phyloP scores from a whole-genome alignment of 1,139 yeast genomes.

The Tardiomyces digboiensis region DNA sequence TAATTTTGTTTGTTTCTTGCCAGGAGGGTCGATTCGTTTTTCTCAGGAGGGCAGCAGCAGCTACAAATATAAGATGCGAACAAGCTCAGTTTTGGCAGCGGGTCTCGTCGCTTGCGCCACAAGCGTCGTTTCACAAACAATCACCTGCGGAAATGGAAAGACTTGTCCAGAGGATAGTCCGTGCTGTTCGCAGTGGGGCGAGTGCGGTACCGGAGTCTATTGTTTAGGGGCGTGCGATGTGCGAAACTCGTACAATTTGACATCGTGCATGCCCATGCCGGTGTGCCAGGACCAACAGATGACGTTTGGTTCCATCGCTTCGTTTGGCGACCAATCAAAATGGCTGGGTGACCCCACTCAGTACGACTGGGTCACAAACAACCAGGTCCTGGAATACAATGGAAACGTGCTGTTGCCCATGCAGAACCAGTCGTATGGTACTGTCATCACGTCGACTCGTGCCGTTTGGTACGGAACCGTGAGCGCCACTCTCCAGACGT shows the following conservation, averaged over 20 bases:
- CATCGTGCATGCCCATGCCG: constrained; percentile 63
- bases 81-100: too few relatives aligned
- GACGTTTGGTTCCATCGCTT: constrained; percentile 14
- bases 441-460: constrained; percentile 68
- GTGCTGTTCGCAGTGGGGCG: constrained; percentile 69
- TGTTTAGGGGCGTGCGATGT: constrained; percentile 76
- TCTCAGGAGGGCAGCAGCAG: too few relatives aligned
- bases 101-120: not conserved
- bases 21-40: too few relatives aligned
- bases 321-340: constrained; percentile 27
- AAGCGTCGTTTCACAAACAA: constrained; percentile 9
- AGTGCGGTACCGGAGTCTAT: constrained; percentile 63
- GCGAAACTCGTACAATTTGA: constrained; percentile 43
- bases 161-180: constrained; percentile 59
- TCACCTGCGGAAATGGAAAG: constrained; percentile 38
- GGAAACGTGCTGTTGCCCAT: constrained; percentile 54
- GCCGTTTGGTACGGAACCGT: constrained; percentile 82
- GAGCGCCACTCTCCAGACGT: constrained; percentile 54
- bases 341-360: constrained; percentile 63
- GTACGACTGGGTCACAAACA: constrained; percentile 65
- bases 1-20: too few relatives aligned
- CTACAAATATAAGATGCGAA: too few relatives aligned
- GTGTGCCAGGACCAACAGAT: constrained; percentile 23
- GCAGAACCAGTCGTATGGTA: constrained; percentile 69
- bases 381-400: constrained; percentile 44